Percentiles rank a stretch among this genome's conserved stretches.
Conservation (phyloP, 2,329 filamentous ascomycete species). For the Atkinsonella texensis region DNA sequence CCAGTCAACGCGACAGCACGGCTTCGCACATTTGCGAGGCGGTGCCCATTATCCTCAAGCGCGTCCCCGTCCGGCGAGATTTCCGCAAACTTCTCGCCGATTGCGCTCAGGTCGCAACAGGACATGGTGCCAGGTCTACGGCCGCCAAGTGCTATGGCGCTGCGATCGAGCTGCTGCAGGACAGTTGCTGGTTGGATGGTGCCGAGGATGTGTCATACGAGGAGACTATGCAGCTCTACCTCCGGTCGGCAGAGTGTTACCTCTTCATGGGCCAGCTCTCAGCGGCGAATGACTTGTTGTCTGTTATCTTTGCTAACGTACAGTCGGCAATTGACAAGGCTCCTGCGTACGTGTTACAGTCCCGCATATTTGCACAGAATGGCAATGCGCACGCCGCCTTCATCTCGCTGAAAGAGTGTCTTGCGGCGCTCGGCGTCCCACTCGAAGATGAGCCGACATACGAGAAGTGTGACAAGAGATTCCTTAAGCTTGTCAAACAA, state of each 20-base stretch:
- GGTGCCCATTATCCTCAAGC: conserved; percentile 59
- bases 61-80: conserved; percentile 45
- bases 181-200: conserved; percentile 62
- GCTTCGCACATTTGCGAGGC: conserved; percentile 74
- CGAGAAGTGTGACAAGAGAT: conserved; percentile 67
- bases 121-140: conserved; percentile 72
- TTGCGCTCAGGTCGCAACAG: conserved; percentile 65
- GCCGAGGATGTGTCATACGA: conserved; percentile 67
- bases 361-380: conserved; percentile 62
- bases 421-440: conserved; percentile 55
- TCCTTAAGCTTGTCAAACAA: conserved; percentile 47
- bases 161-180: conserved; percentile 68
- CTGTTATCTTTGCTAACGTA: conserved; percentile 57
- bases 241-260: conserved; percentile 71
- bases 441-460: conserved; percentile 56
- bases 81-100: conserved; percentile 70
- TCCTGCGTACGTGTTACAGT: conserved; percentile 71
- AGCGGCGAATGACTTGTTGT: conserved; percentile 56
- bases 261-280: conserved; percentile 64
- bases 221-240: conserved; percentile 70
- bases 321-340: conserved; percentile 67
- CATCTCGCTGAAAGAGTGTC: conserved; percentile 54
- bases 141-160: conserved; percentile 71
- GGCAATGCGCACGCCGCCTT: conserved; percentile 63
- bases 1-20: conserved; percentile 55